Base-by-base conservation (phyloP, 768 basidiomycete species). In the Cubamyces sp. region DNA sequence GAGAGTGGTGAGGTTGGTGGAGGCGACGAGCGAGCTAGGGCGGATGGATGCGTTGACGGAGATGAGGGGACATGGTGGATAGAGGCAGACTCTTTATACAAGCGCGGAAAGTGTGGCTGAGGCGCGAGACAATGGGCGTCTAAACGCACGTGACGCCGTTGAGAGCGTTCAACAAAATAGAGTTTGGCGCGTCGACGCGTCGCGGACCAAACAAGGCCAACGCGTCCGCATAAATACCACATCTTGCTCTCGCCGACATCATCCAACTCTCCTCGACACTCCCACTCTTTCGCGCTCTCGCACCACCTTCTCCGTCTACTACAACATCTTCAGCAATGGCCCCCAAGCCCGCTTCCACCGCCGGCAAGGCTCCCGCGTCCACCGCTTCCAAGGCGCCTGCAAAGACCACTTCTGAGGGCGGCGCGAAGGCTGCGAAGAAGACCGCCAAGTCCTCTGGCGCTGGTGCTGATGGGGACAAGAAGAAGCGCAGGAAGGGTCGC, bases 401-500 rank as follows among this genome's bases (percentile, higher is more conserved):
- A 41, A 88, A 87, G 70, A 78, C 82, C 19, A 84, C 84, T 60
- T 70, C 72, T 41, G 70, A 69, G 58, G 56, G 52, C 14, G 85
- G 82, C 46, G 73, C 81, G 14, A 90, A 92, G 78, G 87, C 85
- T 7, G 89, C 88, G 25, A 95, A 94, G 84, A 94, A 92, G 77
- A 88, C 87, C 1, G 76, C 87, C 28, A 87, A 86, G 66, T 80
- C 86, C 12, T 48, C 58, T 30, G 74, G 78, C 11, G 81, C 85
- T 54, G 84, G 82, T 53, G 87, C 84, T 61, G 92, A 84, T 34
- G 79, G 74, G 54, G 84, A 86, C 64, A 93, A 94, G 88, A 93
- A 92, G 83, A 92, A 91, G 83, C 82, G 90, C 71, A 85, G 85
- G 80, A 94, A 91, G 82, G 73, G 83, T 67, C 81, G 90, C 77